Evolutionary conservation across 2,329 filamentous ascomycete species (phyloP).

Genomic region (Aureobasidium namibiae): DNA sequence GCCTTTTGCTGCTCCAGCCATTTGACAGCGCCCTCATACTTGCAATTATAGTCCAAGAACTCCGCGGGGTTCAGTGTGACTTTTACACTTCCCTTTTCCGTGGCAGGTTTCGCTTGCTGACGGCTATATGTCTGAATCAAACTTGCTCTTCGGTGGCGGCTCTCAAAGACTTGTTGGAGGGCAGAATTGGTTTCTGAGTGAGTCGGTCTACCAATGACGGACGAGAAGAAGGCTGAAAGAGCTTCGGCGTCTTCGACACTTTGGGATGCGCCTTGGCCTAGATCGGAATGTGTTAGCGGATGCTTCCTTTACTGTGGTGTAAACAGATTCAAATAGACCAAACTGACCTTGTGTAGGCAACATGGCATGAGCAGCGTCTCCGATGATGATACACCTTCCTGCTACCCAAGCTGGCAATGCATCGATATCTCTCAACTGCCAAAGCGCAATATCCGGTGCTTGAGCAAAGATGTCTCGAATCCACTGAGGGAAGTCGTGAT

Average conservation of each 20-base stretch:
- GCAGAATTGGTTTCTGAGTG: constrained; percentile 18
- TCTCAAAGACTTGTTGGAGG: constrained; percentile 21
- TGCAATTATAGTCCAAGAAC: constrained; percentile 36
- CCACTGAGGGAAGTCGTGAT: constrained; percentile 36
- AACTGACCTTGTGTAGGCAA: neutral
- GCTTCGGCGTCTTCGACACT: constrained; percentile 36
- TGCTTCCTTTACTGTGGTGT: too few species aligned
- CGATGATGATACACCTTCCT: constrained; percentile 21
- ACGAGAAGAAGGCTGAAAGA: constrained; percentile 20
- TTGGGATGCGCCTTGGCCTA: constrained; percentile 36
- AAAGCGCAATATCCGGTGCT: constrained; percentile 32
- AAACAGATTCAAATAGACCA: too few species aligned
- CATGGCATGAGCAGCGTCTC: constrained; percentile 29
- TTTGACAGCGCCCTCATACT: constrained; percentile 29
- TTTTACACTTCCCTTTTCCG: constrained; percentile 24
- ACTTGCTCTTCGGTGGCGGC: constrained; percentile 31
- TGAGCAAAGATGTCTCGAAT: constrained; percentile 26
- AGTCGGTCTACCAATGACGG: constrained; percentile 15
- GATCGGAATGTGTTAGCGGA: constrained; percentile 30
- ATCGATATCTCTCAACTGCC: constrained; percentile 39
- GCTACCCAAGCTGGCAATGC: constrained; percentile 30
- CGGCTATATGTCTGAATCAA: constrained; percentile 37
- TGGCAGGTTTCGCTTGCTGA: constrained; percentile 34
- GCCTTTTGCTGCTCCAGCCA: constrained; percentile 20
- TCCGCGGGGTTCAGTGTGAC: constrained; percentile 32